Conservation (phyloP, 305 asterid genomes). For the Solanum hybrid region DNA sequence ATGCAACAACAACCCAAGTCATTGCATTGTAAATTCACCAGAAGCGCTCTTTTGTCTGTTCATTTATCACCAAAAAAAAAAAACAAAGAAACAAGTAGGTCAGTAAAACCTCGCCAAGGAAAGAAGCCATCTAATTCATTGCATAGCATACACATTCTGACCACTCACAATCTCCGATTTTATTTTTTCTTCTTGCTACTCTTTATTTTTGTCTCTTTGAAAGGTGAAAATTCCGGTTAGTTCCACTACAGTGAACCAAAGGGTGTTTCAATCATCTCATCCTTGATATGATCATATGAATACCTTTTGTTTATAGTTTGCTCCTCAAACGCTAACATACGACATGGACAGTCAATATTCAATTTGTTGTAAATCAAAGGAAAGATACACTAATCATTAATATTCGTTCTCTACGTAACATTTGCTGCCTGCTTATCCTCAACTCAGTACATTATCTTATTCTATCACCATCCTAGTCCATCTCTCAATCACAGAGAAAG, state of each 20-base stretch:
- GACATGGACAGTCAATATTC: not conserved
- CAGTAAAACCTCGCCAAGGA: not conserved
- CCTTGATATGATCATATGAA: not conserved
- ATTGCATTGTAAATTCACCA: not conserved
- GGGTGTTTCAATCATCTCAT: not conserved
- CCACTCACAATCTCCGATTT: not conserved
- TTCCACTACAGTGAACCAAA: not conserved
- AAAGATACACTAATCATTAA: not conserved
- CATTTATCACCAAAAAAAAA: not conserved
- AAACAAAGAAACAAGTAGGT: not conserved
- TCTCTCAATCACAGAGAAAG: not conserved
- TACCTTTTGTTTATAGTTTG: not conserved
- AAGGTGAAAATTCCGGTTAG: not conserved
- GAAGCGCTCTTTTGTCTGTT: not conserved
- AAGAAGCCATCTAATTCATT: not conserved
- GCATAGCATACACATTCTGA: not conserved
- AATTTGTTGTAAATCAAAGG: not conserved
- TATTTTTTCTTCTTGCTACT: not conserved
- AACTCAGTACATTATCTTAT: not conserved
- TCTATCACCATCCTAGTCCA: not conserved
- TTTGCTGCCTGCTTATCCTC: not conserved
- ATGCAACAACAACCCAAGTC: not conserved
- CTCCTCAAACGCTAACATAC: not conserved
- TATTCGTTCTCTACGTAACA: not conserved
- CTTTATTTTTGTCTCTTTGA: not conserved